phyloP scores from a whole-genome alignment of 495 filamentous ascomycete genomes.

The Xylaria sp. region DNA sequence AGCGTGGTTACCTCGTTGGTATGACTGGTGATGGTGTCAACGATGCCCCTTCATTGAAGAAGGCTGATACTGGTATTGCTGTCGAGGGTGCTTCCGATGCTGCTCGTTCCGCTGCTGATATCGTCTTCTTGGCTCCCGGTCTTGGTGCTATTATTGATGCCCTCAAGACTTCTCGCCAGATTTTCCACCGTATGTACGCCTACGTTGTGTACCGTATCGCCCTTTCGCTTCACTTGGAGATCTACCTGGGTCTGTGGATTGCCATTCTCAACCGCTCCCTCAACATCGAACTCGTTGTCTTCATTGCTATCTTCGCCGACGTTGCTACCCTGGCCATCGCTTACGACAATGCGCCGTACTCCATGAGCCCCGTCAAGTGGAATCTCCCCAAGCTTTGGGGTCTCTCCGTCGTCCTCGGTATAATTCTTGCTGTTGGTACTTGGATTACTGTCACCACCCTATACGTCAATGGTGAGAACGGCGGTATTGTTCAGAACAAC shows the following conservation, averaged over 20 bases:
- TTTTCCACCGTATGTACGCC: constrained; percentile 97
- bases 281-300: constrained; percentile 86
- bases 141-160: constrained; percentile 92
- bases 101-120: constrained; percentile 90
- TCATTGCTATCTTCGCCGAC: constrained; percentile 94
- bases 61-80: constrained; percentile 93
- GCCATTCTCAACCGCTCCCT: constrained; percentile 81
- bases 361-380: constrained; percentile 89
- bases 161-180: constrained; percentile 91
- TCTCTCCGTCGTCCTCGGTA: constrained; percentile 81
- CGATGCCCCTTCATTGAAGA: constrained; percentile 94
- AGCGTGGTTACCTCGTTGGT: constrained; percentile 93
- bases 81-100: constrained; percentile 94
- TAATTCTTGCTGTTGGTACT: constrained; percentile 80
- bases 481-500: constrained; percentile 86
- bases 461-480: constrained; percentile 67
- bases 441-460: constrained; percentile 87
- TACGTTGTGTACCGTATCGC: constrained; percentile 97
- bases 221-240: constrained; percentile 85
- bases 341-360: constrained; percentile 92
- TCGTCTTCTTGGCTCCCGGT: constrained; percentile 90
- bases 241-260: constrained; percentile 92
- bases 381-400: constrained; percentile 93
- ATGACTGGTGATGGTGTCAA: constrained; percentile 99
- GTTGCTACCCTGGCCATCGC: constrained; percentile 92